Evolutionary conservation across 306 rosid species (phyloP).

Genomic region (Sicyos baderoa): DNA sequence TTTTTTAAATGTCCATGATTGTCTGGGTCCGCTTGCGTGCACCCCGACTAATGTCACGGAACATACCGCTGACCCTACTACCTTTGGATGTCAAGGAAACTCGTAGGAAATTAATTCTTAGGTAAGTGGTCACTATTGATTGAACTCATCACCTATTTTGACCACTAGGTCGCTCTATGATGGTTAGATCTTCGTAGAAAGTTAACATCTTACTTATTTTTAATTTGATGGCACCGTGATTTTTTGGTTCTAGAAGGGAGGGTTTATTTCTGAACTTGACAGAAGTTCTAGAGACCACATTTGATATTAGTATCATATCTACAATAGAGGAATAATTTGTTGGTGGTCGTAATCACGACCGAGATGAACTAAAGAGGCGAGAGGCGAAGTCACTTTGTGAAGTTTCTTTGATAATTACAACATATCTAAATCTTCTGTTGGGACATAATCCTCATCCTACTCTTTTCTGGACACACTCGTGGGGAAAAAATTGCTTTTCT

Average conservation of each 20-base stretch:
- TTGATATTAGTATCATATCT: background rate
- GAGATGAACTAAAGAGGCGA: background rate
- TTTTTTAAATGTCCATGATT: too few relatives aligned
- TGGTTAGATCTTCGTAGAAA: background rate
- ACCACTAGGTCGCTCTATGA: too few relatives aligned
- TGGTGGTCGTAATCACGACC: background rate
- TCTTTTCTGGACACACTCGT: background rate
- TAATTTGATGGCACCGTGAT: background rate
- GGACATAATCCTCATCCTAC: background rate
- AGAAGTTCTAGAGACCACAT: background rate
- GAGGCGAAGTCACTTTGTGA: background rate
- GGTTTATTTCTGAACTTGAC: background rate
- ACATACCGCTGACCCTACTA: too few relatives aligned
- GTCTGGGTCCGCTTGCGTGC: too few relatives aligned
- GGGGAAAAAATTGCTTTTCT: background rate
- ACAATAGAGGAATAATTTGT: background rate
- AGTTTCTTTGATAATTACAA: background rate
- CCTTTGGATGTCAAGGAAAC: too few relatives aligned
- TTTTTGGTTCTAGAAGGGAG: background rate
- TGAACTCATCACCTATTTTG: too few relatives aligned
- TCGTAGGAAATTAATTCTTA: too few relatives aligned
- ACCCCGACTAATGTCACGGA: too few relatives aligned
- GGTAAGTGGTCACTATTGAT: too few relatives aligned
- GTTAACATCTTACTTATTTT: background rate
- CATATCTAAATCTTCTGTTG: background rate